Conservation (phyloP, 192 early-diverging fungal species). For the Entrophospora sp. region DNA sequence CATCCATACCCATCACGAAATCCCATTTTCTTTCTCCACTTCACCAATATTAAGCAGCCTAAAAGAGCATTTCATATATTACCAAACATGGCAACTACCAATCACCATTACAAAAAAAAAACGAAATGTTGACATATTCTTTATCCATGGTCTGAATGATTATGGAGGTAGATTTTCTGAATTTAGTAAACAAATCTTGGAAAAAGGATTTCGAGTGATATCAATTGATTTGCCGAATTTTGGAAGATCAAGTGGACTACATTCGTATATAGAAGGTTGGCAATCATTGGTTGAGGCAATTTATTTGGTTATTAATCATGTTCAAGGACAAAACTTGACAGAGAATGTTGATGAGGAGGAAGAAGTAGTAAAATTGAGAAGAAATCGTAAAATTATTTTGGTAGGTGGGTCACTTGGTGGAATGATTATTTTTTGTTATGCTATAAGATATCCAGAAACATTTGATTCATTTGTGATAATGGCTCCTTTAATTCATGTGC, state of each 20-base stretch:
- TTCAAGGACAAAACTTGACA: not conserved
- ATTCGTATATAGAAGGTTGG: not conserved
- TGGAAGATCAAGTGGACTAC: conserved; percentile 16
- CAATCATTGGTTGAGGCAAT: conserved; percentile 4
- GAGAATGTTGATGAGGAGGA: too few species aligned
- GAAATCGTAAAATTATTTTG: not conserved
- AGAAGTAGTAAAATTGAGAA: too few species aligned
- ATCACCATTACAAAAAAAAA: not conserved
- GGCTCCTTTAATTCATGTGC: conserved; percentile 5
- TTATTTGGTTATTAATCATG: conserved; percentile 3
- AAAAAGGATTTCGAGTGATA: conserved; percentile 15
- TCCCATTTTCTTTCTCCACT: conserved; percentile 14
- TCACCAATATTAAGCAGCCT: too few species aligned
- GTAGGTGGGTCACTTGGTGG: conserved; percentile 14
- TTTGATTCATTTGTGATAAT: conserved; percentile 1
- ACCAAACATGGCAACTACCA: conserved; percentile 12
- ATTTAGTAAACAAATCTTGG: not conserved
- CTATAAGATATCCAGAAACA: conserved; percentile 5
- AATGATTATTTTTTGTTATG: conserved; percentile 1
- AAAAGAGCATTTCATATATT: conserved; percentile 13
- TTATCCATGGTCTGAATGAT: conserved; percentile 14
- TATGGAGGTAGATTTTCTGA: conserved; percentile 13
- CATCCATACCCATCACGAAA: not conserved
- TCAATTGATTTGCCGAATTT: conserved; percentile 9
- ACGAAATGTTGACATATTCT: conserved; percentile 6